phyloP scores from a whole-genome alignment of 108 stramenopile genomes.

The Bacterosira constricta region DNA sequence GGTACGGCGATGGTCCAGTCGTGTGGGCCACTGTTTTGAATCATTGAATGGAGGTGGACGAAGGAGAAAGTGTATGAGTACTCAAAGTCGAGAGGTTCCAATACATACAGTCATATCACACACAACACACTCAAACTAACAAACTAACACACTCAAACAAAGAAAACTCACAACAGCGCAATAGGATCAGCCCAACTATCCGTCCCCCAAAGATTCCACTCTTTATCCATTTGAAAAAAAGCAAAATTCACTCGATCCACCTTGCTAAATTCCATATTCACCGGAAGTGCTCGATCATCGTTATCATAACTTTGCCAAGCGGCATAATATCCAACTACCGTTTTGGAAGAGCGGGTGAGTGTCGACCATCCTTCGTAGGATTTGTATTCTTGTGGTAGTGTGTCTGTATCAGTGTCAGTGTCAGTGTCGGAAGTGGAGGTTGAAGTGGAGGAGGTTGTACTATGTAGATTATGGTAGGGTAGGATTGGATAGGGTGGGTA shows the following conservation, averaged over 20 bases:
- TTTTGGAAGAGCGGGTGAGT: slow-evolving; percentile 10
- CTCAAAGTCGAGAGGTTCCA: too few relatives aligned
- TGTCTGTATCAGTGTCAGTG: neutral
- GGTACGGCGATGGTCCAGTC: slow-evolving; percentile 33
- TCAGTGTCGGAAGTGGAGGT: neutral
- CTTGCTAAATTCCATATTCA: slow-evolving; percentile 24
- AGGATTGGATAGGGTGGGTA: slow-evolving; percentile 24
- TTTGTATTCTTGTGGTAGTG: slow-evolving; percentile 28
- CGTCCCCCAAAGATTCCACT: slow-evolving; percentile 36
- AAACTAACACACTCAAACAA: neutral
- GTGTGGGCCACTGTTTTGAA: slow-evolving; percentile 23
- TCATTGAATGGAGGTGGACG: neutral
- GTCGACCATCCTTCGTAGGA: slow-evolving; percentile 38
- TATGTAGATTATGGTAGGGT: neutral
- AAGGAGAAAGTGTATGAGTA: neutral
- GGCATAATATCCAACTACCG: slow-evolving; percentile 41
- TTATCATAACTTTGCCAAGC: slow-evolving; percentile 47
- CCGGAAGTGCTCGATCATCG: slow-evolving; percentile 16
- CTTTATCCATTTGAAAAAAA: slow-evolving; percentile 35
- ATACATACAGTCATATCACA: too few relatives aligned
- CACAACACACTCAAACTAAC: neutral
- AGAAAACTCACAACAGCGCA: slow-evolving; percentile 21
- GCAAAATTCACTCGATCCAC: slow-evolving; percentile 38
- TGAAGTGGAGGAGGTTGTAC: neutral
- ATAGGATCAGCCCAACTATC: slow-evolving; percentile 46